Evolutionary conservation across 2,329 filamentous ascomycete genomes (phyloP), one percentile per base, ranked within the genome.

Genomic region (Beauveria sp.): DNA sequence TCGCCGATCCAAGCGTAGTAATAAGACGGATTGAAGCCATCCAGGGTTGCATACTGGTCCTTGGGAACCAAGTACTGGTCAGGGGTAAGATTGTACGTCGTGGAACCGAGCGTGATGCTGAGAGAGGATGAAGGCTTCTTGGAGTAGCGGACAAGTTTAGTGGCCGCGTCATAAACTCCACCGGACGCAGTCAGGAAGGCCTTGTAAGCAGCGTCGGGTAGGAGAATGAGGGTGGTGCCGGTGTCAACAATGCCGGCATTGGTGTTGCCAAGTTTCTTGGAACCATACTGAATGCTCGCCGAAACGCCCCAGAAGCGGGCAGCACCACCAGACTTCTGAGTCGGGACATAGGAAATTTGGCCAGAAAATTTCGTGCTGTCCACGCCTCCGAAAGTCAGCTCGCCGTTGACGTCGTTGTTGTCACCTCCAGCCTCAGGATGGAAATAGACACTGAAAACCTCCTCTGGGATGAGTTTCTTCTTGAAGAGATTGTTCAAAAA

Each of bases 391-490:
- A 43, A 43, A 2, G 40, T 43, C 1, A 43, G 40, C 6, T 43
- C 14, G 16, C 40, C 40, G 40, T 43, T 43, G 40, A 43, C 6
- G 18, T 43, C 40, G 3, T n/a, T 4, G 40, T 0, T 43, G 40
- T 43, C 40, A 10, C 40, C 3, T n/a, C 40, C 40, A 43, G 14
- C 0, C 18, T 43, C 40, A 1, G 40, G 40, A 43, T 43, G 40
- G 40, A 43, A 43, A 1, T 43, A 43, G 40, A 43, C 40, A 3
- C 40, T 9, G 18, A 43, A 43, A 1, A 43, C 40, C 3, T 43
- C 40, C 3, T 43, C 0, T 1, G 40, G 18, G 16, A 43, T 43
- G 0, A n/a, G 14, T 0, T 9, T 7, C 0, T n/a, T 0, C 40
- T 43, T 43, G 5, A 0, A 43, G 0, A 43, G 16, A 9, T 43